Base-by-base conservation (phyloP, 2,329 filamentous ascomycete species). In the Beauveria brongniartii region DNA sequence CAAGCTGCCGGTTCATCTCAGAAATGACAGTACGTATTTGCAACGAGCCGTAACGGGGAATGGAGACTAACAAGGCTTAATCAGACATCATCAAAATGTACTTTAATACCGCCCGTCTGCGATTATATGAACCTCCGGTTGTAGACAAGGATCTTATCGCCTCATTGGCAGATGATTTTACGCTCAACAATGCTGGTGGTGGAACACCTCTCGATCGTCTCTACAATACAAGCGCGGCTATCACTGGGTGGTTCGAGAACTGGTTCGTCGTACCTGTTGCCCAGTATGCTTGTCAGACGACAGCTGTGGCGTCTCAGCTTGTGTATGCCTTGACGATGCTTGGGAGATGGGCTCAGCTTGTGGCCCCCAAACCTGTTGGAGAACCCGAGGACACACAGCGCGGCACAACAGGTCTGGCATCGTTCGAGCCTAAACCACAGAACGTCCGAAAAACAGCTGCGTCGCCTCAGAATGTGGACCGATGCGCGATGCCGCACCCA, bases 271-370 rank as follows among this genome's bases (percentile, higher is more conserved):
- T 84, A 0, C 76, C 81, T 0, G 69, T 75, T 0, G 64, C 69
- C 0, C 69, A 73, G 3, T 81, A 79, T 59, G 76, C 77, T 61
- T 72, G 74, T 34, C 70, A 82, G 26, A 79, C 82, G 0, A 76
- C 82, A 9, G 70, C 76, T 0, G 66, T 75, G 0, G 78, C 73
- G 40, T 69, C 75, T 1, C 78, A 83, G 58, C 69, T 83, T 0
- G 74, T 82, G 3, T 80, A 82, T 57, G 77, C 75, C n/a, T 69
- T 80, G 47, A 78, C 74, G 5, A 80, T 81, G 74, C 71, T 82
- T 0, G 75, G 78, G 1, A 74, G 80, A 7, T 82, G 80, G 80
- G 76, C 78, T 5, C 80, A 79, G 48, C 71, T 81, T 0, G 71
- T 77, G 0, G 74, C 73, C 0, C 75, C 75, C 0, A 73, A 73